Percentiles rank a stretch among this genome's conserved stretches.
Evolutionary conservation across 176 grass and related monocot species (phyloP).

Genomic region (Puccinellia tenuiflora): DNA sequence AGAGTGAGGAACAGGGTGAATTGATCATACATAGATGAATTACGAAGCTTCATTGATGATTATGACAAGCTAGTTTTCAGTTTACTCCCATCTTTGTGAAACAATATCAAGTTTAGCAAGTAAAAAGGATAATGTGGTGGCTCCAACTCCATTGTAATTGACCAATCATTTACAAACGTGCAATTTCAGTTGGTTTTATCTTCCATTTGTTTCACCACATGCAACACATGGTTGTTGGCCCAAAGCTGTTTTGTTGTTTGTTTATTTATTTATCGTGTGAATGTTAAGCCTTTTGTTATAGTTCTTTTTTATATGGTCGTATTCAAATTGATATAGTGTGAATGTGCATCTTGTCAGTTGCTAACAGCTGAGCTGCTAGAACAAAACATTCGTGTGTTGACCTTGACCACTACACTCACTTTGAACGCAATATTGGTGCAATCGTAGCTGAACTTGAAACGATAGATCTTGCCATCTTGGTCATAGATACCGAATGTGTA

Average conservation of each 20-base stretch:
- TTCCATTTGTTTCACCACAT: conserved; percentile 9
- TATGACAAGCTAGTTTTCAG: conserved; percentile 18
- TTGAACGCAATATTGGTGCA: conserved; percentile 36
- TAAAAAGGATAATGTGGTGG: conserved; percentile 16
- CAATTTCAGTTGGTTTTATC: not conserved
- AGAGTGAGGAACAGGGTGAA: conserved; percentile 39
- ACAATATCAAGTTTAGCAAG: conserved; percentile 11
- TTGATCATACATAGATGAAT: not conserved
- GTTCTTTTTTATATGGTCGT: not conserved
- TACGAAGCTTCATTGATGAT: conserved; percentile 15
- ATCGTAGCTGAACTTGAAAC: not conserved
- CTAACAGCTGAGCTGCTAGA: conserved; percentile 6
- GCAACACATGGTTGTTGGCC: conserved; percentile 3
- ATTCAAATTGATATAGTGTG: not conserved
- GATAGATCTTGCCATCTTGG: not conserved
- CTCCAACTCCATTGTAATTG: not conserved
- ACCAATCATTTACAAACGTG: conserved; percentile 30
- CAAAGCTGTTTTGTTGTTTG: not conserved
- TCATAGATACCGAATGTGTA: conserved; percentile 4
- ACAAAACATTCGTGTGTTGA: not conserved
- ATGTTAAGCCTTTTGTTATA: not conserved
- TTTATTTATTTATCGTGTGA: not conserved
- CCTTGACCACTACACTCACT: conserved; percentile 6
- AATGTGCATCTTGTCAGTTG: conserved; percentile 12
- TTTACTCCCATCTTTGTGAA: conserved; percentile 24